These are phyloP conservation scores for Camelina hispida DNA, from an alignment of 345 rosid species.

Conservation along the genomic window DNA sequence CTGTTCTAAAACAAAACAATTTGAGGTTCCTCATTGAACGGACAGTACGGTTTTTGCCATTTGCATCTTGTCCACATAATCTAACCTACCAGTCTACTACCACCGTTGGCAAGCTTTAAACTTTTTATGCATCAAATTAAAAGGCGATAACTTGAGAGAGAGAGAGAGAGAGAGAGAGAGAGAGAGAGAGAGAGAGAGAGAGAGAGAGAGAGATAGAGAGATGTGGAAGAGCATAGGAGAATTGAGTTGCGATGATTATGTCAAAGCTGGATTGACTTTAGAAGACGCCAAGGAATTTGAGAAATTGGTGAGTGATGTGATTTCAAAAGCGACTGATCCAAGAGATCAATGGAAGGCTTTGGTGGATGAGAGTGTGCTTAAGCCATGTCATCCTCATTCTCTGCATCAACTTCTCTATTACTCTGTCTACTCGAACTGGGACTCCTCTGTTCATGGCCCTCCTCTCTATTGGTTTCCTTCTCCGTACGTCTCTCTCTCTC, in stretches of 20 bases:
- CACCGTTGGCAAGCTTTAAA: neutral
- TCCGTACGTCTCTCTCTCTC: slow-evolving; percentile 50
- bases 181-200: slow-evolving; percentile 37
- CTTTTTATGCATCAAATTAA: neutral
- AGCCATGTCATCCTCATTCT: slow-evolving; percentile 75
- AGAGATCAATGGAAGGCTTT: slow-evolving; percentile 67
- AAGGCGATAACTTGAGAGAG: slow-evolving; percentile 1
- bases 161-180: slow-evolving; percentile 29
- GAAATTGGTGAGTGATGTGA: slow-evolving; percentile 42
- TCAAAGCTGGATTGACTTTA: slow-evolving; percentile 54
- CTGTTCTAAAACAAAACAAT: neutral
- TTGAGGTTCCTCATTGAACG: neutral
- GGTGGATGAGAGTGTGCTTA: slow-evolving; percentile 53
- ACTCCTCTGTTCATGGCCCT: slow-evolving; percentile 64
- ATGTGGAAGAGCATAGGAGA: slow-evolving; percentile 50
- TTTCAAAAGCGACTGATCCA: slow-evolving; percentile 46
- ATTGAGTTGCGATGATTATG: slow-evolving; percentile 58
- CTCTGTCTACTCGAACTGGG: slow-evolving; percentile 73
- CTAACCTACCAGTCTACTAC: slow-evolving; percentile 25
- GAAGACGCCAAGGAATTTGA: slow-evolving; percentile 56
- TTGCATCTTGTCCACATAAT: slow-evolving; percentile 19
- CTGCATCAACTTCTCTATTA: slow-evolving; percentile 78
- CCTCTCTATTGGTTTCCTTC: slow-evolving; percentile 94
- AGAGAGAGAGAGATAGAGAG: slow-evolving; percentile 27
- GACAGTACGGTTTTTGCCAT: neutral